phyloP scores from a whole-genome alignment of 345 rosid genomes.

The Firmiana major region DNA sequence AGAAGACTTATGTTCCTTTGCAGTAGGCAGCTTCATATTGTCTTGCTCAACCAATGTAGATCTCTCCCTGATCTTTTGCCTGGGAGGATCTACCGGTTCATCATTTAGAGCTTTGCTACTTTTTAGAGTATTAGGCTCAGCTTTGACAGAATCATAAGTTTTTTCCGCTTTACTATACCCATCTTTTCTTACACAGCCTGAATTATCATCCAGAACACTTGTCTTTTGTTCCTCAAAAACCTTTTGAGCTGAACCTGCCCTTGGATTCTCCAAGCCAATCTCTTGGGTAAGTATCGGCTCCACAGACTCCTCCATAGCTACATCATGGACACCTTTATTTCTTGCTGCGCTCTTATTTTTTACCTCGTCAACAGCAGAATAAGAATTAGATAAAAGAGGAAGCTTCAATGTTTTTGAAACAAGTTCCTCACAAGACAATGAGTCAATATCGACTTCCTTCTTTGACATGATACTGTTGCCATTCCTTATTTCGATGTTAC shows the following conservation, averaged over 20 bases:
- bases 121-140: conserved; percentile 34
- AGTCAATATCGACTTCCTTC: conserved; percentile 43
- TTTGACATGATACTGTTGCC: conserved; percentile 25
- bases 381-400: conserved; percentile 57
- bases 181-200: conserved; percentile 39
- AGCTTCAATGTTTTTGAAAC: conserved; percentile 60
- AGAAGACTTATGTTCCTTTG: conserved; percentile 43
- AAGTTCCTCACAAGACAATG: conserved; percentile 56
- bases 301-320: conserved; percentile 34
- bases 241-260: conserved; percentile 41
- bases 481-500: conserved; percentile 27
- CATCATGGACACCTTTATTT: conserved; percentile 40
- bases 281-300: conserved; percentile 39
- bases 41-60: conserved; percentile 36
- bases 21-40: conserved; percentile 36
- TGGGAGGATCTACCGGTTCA: conserved; percentile 34
- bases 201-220: conserved; percentile 34
- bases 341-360: conserved; percentile 26
- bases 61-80: conserved; percentile 41
- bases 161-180: conserved; percentile 41
- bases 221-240: conserved; percentile 50
- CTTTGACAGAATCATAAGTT: conserved; percentile 30
- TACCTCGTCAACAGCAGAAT: conserved; percentile 22
- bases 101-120: conserved; percentile 38
- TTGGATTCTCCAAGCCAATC: conserved; percentile 37